These are phyloP conservation scores for Glarea lozoyensis DNA, from an alignment of 495 filamentous ascomycete genomes.

Conservation along the genomic window DNA sequence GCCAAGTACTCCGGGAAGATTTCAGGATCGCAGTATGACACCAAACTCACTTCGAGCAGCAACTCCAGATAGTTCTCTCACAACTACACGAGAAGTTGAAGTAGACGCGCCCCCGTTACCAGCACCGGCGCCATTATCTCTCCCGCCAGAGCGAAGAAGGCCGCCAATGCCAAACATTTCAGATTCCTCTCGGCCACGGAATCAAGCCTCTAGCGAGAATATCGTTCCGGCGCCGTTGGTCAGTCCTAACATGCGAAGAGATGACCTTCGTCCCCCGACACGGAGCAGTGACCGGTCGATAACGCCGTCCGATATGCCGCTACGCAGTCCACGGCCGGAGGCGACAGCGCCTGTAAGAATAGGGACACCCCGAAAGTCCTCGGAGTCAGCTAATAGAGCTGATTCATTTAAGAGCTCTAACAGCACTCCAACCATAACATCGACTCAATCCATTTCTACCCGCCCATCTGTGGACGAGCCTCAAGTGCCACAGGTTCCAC, in stretches of 20 bases:
- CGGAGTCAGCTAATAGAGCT: not conserved
- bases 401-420: constrained; percentile 3
- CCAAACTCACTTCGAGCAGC: constrained; percentile 14
- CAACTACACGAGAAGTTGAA: constrained; percentile 19
- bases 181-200: constrained; percentile 11
- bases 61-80: constrained; percentile 16
- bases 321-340: not conserved
- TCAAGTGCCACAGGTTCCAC: not conserved
- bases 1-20: constrained; percentile 23
- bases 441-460: no score
- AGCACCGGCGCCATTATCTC: constrained; percentile 27
- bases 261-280: constrained; percentile 32
- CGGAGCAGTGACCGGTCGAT: constrained; percentile 33
- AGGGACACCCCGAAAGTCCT: not conserved
- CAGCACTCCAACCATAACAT: not conserved
- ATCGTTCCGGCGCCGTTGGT: constrained; percentile 45
- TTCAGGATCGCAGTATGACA: constrained; percentile 22
- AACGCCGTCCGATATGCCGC: constrained; percentile 2
- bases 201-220: constrained; percentile 18
- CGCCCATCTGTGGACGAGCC: not conserved
- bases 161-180: constrained; percentile 40
- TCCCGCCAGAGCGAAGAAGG: constrained; percentile 39
- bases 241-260: constrained; percentile 36
- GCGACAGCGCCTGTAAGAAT: not conserved
- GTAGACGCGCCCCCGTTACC: constrained; percentile 26